Evolutionary conservation across 164 flowering plant genomes (phyloP), one percentile per base, ranked within the genome.

Genomic region (Vitis rupestris): DNA sequence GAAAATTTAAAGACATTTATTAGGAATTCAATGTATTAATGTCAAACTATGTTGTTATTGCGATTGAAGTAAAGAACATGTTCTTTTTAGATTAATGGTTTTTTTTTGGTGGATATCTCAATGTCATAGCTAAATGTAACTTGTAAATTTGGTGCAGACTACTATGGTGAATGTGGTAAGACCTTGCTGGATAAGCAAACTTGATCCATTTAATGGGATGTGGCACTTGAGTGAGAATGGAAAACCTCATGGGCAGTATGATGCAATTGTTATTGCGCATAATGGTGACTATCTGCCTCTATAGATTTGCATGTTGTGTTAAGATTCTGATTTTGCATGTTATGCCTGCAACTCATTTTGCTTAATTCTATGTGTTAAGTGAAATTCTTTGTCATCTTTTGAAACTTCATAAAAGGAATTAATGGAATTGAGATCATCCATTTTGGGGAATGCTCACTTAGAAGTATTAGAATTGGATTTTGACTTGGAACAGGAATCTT

Each of bases 171-270:
- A 86, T 78, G 94, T 95, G 74, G 86, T 81, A 69, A 86, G 97
- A 63, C 97, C 98, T 68, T 90, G 91, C 80, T 95, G 99, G 99
- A 88, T 95, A 71, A 90, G 96, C 86, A 85, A 80, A 67, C 72
- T 95, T 19, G 98, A 90, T 70, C 96, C 99, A 10, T 87, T 80
- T 69, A 95, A 95, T 72, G 98, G 98, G 78, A 83, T 80, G 92
- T 95, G 99, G 99, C 83, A 91, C 77, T 76, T 95, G 71, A 88
- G 90, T 68, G 97, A 91, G 82, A 92, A 95, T 70, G 92, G 91
- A 61, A 91, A 92, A 79, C 91, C 90, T 48, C 73, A 82, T 37
- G 99, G 98, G 56, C 79, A 84, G 76, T 95, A 91, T 79, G 97
- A 95, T 81, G 86, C 88, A 47, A 85, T 93, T 74, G 94, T 91